Base-by-base conservation (phyloP, 2,329 filamentous ascomycete species). In the Cyclaneusma minus region DNA sequence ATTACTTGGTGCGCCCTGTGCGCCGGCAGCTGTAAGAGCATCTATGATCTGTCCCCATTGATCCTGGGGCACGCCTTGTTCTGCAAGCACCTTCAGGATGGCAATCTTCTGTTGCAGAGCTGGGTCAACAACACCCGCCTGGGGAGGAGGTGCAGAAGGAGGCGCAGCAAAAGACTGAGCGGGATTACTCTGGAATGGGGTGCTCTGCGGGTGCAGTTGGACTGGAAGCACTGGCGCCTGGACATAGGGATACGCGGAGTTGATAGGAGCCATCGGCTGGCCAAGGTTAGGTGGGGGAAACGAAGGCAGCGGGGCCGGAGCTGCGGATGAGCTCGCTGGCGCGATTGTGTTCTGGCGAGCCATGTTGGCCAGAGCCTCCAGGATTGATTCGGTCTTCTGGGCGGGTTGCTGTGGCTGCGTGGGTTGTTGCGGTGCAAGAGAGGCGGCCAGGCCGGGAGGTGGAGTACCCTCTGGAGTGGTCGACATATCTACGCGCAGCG, bases 311-410 rank as follows among this genome's bases (percentile, higher is more conserved):
- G 50, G 46, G 31, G 45, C 39, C 23, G 40, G 42, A 38, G 43
- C 37, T 27, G 46, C 41, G 22, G 34, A 32, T 16, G 38, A 34
- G 21, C 38, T 29, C 18, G 42, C 29, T 27, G 61, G 51, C 27
- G 57, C 51, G 28, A 58, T 56, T 19, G 61, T 67, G 48, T 73
- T 83, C 50, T 82, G 76, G 37, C 79, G 76, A 20, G 79, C 78
- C 54, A 89, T 78, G 44, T 80, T 81, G 36, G 80, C 78, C 35
- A 89, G 64, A 22, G 77, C 77, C 48, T 80, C 78, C 52, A 85
- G 62, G 40, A 89, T 84, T 37, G 71, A 63, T 21, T 63, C 63
- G 17, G 63, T 68, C 38, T 66, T 75, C 34, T 59, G 62, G 30
- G 62, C 50, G 45, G 13, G 62, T 55, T 17, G 57, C 43, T 27